Evolutionary conservation across 1,284 basidiomycete genomes (phyloP).

Genomic region (Melampsora larici-populina): DNA sequence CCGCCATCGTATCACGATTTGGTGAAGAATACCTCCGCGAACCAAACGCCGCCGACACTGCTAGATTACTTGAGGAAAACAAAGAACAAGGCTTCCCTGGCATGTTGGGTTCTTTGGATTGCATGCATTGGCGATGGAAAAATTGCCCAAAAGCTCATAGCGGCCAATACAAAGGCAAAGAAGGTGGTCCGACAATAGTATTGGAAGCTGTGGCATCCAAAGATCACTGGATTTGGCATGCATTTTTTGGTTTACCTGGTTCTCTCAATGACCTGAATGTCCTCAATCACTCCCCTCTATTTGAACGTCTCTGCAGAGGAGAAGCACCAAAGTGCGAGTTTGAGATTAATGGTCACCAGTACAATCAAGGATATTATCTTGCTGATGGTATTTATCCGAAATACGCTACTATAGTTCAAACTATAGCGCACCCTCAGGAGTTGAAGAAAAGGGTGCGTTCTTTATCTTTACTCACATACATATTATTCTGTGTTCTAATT

Average conservation of each 20-base stretch:
- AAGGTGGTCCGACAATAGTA: no score
- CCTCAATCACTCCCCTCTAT: no score
- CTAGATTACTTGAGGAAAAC: no score
- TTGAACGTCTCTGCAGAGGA: not conserved
- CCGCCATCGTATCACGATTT: not conserved
- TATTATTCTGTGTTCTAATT: not conserved
- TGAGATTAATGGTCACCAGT: not conserved
- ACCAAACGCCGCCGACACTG: not conserved
- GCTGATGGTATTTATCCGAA: no score
- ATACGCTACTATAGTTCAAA: slow-evolving; percentile 2
- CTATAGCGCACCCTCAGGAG: not conserved
- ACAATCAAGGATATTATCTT: slow-evolving; percentile 4
- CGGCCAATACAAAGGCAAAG: no score
- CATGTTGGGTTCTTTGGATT: not conserved
- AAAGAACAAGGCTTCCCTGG: slow-evolving; percentile 3
- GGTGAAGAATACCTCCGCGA: not conserved
- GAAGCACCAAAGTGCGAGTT: not conserved
- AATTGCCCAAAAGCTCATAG: no score
- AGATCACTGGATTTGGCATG: no score
- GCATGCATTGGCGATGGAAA: slow-evolving; percentile 28
- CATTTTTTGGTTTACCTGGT: no score
- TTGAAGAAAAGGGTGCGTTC: not conserved
- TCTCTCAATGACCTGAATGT: no score
- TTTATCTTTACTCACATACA: not conserved
- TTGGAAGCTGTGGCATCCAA: no score